A percentile compares a stretch with the other conserved stretches of the same genome.
These are phyloP conservation scores for Gynochthodes officinalis DNA, from an alignment of 257 asterid species.

Conservation along the genomic window DNA sequence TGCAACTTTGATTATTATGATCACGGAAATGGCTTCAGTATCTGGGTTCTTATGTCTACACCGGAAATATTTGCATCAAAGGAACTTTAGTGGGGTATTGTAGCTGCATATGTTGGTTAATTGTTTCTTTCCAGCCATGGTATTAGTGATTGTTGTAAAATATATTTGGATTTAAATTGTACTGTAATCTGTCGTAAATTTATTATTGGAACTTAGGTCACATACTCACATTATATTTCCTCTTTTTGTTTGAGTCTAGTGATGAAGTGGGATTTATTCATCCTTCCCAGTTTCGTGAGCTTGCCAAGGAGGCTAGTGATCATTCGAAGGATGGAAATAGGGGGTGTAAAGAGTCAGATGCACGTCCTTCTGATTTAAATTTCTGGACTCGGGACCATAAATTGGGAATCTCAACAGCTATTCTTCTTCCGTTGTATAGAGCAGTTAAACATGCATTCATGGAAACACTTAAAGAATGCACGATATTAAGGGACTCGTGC, in stretches of 20 bases:
- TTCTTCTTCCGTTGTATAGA: conserved; percentile 53
- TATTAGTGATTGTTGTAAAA: neutral
- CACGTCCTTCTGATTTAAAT: conserved; percentile 24
- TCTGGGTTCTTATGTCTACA: neutral
- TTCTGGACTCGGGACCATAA: conserved; percentile 76
- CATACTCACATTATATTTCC: conserved; percentile 6
- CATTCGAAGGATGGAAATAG: conserved; percentile 20
- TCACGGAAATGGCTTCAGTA: neutral
- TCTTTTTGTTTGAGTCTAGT: conserved; percentile 34
- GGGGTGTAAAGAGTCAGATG: conserved; percentile 21
- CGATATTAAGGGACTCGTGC: conserved; percentile 22
- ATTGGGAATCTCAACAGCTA: conserved; percentile 70
- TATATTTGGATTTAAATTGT: neutral
- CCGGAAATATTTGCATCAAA: neutral
- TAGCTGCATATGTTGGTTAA: neutral
- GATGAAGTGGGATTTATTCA: conserved; percentile 93
- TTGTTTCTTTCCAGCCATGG: neutral
- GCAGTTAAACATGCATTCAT: conserved; percentile 71
- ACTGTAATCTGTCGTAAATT: neutral
- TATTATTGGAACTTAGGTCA: neutral
- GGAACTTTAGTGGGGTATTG: neutral
- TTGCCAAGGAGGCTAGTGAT: conserved; percentile 38
- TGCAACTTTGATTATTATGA: neutral
- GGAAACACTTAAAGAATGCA: conserved; percentile 47
- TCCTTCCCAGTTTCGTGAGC: conserved; percentile 66